Evolutionary conservation across 169 alveolate genomes (phyloP).

Genomic region (Prorocentrum cordatum): DNA sequence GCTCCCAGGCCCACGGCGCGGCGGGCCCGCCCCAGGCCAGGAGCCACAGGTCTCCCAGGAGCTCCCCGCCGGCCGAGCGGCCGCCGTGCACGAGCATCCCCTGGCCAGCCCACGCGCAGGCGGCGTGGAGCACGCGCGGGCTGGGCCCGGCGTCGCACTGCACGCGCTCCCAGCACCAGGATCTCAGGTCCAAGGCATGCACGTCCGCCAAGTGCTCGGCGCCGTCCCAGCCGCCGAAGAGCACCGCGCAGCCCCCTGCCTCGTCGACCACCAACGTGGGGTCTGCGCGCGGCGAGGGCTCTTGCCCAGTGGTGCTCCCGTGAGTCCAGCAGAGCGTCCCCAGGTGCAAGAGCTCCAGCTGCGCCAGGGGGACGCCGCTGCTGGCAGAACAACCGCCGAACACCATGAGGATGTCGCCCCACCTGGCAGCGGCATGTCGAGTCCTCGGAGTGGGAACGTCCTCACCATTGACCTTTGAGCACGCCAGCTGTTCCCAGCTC

Average conservation of each 20-base stretch:
- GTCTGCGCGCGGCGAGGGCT: neutral
- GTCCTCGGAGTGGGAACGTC: neutral
- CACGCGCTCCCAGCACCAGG: neutral
- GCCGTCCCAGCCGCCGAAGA: neutral
- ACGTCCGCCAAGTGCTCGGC: neutral
- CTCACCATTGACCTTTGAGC: neutral
- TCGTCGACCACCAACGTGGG: neutral
- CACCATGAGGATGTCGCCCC: neutral
- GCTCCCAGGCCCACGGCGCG: neutral
- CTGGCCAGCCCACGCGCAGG: neutral
- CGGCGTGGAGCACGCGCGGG: neutral
- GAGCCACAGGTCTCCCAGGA: neutral
- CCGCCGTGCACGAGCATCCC: constrained; percentile 1
- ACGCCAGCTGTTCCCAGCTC: neutral
- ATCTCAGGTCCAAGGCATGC: neutral
- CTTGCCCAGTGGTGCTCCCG: neutral
- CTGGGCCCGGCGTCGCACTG: neutral
- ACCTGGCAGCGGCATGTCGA: neutral
- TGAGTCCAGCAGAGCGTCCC: neutral
- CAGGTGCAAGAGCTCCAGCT: neutral
- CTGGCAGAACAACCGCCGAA: neutral
- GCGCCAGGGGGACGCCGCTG: neutral
- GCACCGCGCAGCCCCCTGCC: neutral
- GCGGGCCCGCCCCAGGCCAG: neutral
- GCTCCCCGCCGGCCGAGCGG: neutral